Percentiles rank a stretch among this genome's conserved stretches.
Conservation (phyloP, 345 rosid species). For the Gossypium raimondii region DNA sequence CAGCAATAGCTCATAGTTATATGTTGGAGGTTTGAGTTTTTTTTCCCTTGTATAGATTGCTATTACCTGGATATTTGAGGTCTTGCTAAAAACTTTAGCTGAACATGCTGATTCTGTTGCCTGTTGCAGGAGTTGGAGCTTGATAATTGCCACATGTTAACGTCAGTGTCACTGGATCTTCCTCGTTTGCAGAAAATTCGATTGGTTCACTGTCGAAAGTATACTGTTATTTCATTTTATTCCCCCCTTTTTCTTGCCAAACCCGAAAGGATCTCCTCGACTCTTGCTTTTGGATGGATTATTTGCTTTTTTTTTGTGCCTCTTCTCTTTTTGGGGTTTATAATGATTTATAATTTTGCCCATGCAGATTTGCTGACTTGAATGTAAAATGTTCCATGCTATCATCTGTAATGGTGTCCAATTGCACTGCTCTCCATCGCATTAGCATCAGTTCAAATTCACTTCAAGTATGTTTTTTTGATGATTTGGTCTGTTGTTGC, state of each 20-base stretch:
- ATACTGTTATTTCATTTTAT: slow-evolving; percentile 24
- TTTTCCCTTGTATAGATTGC: slow-evolving; percentile 7
- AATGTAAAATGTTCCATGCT: slow-evolving; percentile 65
- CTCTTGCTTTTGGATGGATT: background rate
- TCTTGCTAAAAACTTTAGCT: background rate
- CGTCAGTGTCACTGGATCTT: slow-evolving; percentile 87
- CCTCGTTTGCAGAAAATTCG: slow-evolving; percentile 72
- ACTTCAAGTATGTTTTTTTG: slow-evolving; percentile 55
- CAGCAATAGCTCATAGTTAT: slow-evolving; percentile 67
- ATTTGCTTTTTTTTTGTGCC: background rate
- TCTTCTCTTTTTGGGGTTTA: background rate
- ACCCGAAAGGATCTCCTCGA: background rate
- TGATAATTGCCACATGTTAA: slow-evolving; percentile 81
- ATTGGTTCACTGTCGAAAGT: slow-evolving; percentile 88
- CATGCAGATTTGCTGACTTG: slow-evolving; percentile 78
- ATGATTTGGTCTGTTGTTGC: background rate
- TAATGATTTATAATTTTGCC: slow-evolving; percentile 2
- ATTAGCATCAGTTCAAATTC: slow-evolving; percentile 74
- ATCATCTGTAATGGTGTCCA: slow-evolving; percentile 79
- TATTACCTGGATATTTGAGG: background rate
- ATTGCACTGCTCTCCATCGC: slow-evolving; percentile 79
- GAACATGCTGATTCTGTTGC: slow-evolving; percentile 9
- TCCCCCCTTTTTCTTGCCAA: background rate
- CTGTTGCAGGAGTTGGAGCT: slow-evolving; percentile 87
- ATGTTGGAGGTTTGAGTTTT: slow-evolving; percentile 63